phyloP scores from a whole-genome alignment of 2,329 filamentous ascomycete species.

The Paracorniculantispora psalliotae region DNA sequence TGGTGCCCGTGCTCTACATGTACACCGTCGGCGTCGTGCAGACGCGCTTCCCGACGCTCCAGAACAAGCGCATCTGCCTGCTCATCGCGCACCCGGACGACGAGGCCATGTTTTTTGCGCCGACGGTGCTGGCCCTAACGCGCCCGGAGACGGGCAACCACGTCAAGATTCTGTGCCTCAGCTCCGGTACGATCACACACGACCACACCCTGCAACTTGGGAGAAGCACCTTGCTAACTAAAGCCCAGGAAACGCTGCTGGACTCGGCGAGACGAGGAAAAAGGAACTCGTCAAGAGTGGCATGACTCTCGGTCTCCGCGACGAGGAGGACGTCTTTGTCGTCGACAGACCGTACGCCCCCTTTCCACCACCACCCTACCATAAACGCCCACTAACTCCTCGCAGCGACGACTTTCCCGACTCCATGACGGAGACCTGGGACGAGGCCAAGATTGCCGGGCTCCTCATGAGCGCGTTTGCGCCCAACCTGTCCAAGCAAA shows the following conservation, averaged over 20 bases:
- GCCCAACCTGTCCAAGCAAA: slow-evolving; percentile 48
- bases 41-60: slow-evolving; percentile 58
- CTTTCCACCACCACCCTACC: background rate
- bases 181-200: slow-evolving; percentile 55
- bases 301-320: slow-evolving; percentile 66
- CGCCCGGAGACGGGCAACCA: slow-evolving; percentile 77
- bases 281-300: slow-evolving; percentile 80
- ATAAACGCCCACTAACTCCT: background rate
- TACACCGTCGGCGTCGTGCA: slow-evolving; percentile 44
- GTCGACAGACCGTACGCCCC: slow-evolving; percentile 64
- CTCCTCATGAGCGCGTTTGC: slow-evolving; percentile 72
- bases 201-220: background rate
- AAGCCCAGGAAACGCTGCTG: slow-evolving; percentile 69
- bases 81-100: slow-evolving; percentile 97
- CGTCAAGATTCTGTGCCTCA: slow-evolving; percentile 89
- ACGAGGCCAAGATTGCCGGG: slow-evolving; percentile 61
- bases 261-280: slow-evolving; percentile 76
- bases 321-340: slow-evolving; percentile 77
- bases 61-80: slow-evolving; percentile 81
- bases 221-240: background rate
- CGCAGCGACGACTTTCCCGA: slow-evolving; percentile 66
- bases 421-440: slow-evolving; percentile 79
- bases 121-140: slow-evolving; percentile 79
- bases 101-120: slow-evolving; percentile 99
- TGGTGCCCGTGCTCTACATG: slow-evolving; percentile 48